Base-by-base conservation (phyloP, 768 basidiomycete species). In the Collybia nuda region DNA sequence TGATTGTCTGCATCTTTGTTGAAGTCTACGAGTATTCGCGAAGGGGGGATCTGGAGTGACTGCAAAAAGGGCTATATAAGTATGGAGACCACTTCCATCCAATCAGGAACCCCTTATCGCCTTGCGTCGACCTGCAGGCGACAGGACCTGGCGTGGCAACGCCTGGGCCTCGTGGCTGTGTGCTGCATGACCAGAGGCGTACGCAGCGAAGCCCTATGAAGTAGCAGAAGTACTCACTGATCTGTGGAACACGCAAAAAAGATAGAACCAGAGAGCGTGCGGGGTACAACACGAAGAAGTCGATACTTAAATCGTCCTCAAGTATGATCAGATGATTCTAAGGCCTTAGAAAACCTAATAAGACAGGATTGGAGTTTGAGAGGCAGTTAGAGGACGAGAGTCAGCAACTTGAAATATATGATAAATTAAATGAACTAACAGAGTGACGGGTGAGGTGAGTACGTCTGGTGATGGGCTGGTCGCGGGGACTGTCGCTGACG, bases 1-100 rank as follows among this genome's bases (percentile, higher is more conserved):
- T 96, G 69, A 96, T 97, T 48, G 94, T 97, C 68, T 97, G 93
- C 93, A 96, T 96, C 53, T 64, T 70, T 67, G 41, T 21, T 50
- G 44, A 40, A 45, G 52, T 55, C 56, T 55, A 54, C 21, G 37
- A 50, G 40, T 44, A 56, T 45, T 43, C 47, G 44, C 50, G 48
- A 49, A 45, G 48, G 35, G n/a, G 50, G 52, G 48, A 39, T 24
- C 44, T 51, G 17, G 17, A 11, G 46, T 17, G 51, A 45, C 57
- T 60, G 57, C 36, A 42, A 47, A 22, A 17, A 44, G 42, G 38
- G 22, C 28, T 52, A 56, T 54, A 56, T 62, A 57, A 60, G 59
- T 48, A 55, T 51, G 41, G 43, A 48, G 50, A 50, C 50, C 54
- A 55, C 41, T 51, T 28, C 44, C 36, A 50, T 40, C 32, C 47